Evolutionary conservation across 140 eudicot genomes (phyloP).

Genomic region (Anethum foeniculum): DNA sequence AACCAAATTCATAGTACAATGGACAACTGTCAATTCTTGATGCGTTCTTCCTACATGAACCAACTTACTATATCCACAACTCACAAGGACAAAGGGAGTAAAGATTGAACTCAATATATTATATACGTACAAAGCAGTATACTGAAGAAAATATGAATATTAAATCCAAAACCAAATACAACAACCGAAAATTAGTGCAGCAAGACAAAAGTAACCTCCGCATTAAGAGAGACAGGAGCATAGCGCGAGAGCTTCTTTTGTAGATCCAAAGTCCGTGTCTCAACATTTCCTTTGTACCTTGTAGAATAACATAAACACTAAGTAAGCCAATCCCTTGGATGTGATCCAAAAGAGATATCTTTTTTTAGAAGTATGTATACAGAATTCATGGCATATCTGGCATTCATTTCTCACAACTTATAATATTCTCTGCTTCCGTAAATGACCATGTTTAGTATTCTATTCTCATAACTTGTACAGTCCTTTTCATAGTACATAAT

Average conservation of each 20-base stretch:
- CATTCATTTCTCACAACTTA: not conserved
- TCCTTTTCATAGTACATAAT: not conserved
- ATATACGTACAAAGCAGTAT: not conserved
- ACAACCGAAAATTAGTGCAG: slow-evolving; percentile 12
- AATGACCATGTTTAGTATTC: too few species aligned
- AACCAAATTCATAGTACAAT: not conserved
- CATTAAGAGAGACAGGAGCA: slow-evolving; percentile 65
- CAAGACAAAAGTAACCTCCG: slow-evolving; percentile 50
- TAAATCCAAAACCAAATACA: not conserved
- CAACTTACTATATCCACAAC: not conserved
- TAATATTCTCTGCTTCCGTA: not conserved
- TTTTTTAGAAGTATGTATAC: not conserved
- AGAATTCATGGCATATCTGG: not conserved
- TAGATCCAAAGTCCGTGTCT: slow-evolving; percentile 56
- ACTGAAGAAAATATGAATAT: not conserved
- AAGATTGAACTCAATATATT: not conserved
- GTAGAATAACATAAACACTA: slow-evolving; percentile 13
- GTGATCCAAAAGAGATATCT: not conserved
- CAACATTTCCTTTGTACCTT: slow-evolving; percentile 63
- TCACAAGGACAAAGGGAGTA: not conserved
- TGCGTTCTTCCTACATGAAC: not conserved
- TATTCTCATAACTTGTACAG: not conserved
- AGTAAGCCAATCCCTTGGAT: not conserved
- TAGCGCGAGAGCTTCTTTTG: slow-evolving; percentile 70
- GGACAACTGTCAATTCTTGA: not conserved